Base-by-base conservation (phyloP, 2,329 filamentous ascomycete genomes). In the Immersiporthe knoxdaviesiana region DNA sequence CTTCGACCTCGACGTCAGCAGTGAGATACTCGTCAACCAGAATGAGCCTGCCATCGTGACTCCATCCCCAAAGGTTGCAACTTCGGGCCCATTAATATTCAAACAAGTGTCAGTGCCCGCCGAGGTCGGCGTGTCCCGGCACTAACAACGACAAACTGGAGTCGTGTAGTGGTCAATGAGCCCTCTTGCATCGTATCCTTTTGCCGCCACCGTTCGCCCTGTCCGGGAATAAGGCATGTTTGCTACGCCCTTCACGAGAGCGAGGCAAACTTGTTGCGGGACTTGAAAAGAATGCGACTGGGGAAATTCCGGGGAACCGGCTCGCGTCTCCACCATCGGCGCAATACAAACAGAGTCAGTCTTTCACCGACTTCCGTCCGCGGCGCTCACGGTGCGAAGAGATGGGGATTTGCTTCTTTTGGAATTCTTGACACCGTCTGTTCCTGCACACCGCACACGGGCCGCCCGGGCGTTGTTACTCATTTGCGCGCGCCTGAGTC, bases 51-150 rank as follows among this genome's bases (percentile, higher is more conserved):
- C 8, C 21, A 47, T 39, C 37, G 2, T 39, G 37, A 39, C 37
- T 12, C 11, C 37, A 39, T 7, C 21, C 7, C 44, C 6, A 47
- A 21, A 2, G 5, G 30, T 18, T 32, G n/a, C 56, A 59, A 32
- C 32, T 32, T 37, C 56, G 56, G n/a, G 56, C 21, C 56, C 32
- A 37, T 37, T n/a, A 3, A 59, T 37, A 2, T 35, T n/a, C 3
- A 10, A n/a, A 37, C 30, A 21, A 59, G 16, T 35, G 30, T 59
- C 56, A 35, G 2, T 18, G 30, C 32, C 11, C 39, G 65, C 68
- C 65, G 68, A 70, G 44, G 61, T 70, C 68, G 68, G 68, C 60
- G 32, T 37, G 4, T 44, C 32, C 65, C 56, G 65, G 65, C 65
- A 54, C 44, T 67, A 59, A 59, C 10, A 21, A 37, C 32, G 16